Conservation (phyloP, 2,329 filamentous ascomycete species). For the Cercospora brassicicola region DNA sequence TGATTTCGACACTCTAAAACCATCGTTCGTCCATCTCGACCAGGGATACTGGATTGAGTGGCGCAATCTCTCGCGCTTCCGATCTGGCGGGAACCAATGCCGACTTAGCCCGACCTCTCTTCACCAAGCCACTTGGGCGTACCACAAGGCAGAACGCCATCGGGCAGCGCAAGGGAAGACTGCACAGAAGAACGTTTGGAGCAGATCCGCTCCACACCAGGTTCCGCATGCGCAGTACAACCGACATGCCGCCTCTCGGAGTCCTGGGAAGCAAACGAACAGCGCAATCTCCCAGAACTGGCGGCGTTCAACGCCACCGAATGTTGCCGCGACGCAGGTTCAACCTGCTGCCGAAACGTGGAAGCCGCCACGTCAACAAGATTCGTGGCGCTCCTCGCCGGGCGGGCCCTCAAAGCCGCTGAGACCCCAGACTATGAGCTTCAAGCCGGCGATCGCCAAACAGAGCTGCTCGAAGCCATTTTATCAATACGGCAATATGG, state of each 20-base stretch:
- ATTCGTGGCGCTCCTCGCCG: background rate
- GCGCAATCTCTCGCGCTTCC: background rate
- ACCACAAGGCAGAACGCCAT: background rate
- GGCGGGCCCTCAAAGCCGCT: background rate
- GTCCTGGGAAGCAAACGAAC: background rate
- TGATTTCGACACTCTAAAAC: background rate
- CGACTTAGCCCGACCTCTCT: background rate
- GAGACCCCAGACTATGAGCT: background rate
- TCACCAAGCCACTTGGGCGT: background rate
- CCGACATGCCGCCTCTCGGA: background rate
- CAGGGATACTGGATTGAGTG: constrained; percentile 1
- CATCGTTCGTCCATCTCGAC: background rate
- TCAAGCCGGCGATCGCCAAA: background rate
- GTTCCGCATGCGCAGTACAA: background rate
- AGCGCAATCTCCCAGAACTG: background rate
- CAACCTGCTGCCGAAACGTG: background rate
- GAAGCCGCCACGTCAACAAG: background rate
- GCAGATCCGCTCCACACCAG: background rate
- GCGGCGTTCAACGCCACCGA: background rate
- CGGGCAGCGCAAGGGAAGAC: background rate
- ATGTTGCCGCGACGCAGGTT: background rate
- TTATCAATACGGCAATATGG: background rate
- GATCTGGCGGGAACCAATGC: background rate
- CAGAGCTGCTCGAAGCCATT: background rate
- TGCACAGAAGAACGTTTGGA: background rate